phyloP scores from a whole-genome alignment of 108 stramenopile genomes.

The Epipyxis sp. region DNA sequence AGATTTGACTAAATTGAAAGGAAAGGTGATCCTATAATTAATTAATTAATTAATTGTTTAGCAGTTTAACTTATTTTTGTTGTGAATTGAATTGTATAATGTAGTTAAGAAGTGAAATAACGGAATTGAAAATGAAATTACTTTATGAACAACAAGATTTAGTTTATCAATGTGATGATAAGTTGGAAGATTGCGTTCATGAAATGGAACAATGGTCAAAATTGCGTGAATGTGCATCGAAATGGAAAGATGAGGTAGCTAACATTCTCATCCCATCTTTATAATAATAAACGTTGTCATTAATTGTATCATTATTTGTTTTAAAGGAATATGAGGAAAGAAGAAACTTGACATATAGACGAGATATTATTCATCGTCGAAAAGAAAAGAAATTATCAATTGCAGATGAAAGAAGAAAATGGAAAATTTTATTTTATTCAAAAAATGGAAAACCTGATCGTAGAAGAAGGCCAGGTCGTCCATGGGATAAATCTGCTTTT shows the following conservation, averaged over 20 bases:
- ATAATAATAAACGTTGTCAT: background rate
- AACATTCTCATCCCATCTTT: background rate
- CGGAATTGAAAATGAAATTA: background rate
- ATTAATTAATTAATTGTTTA: too few relatives aligned
- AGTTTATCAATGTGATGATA: background rate
- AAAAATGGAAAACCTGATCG: slow-evolving; percentile 21
- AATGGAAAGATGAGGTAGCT: background rate
- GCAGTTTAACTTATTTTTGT: too few relatives aligned
- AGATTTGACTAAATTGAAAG: background rate
- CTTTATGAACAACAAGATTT: background rate
- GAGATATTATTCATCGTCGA: background rate
- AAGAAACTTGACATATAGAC: background rate
- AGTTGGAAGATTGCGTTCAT: background rate
- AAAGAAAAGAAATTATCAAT: background rate
- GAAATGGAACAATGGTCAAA: slow-evolving; percentile 13
- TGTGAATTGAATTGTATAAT: background rate
- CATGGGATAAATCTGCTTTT: slow-evolving; percentile 20
- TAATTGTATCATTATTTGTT: background rate
- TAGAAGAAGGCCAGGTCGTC: background rate
- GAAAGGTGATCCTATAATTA: too few relatives aligned
- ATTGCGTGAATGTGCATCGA: background rate
- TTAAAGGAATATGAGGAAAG: slow-evolving; percentile 6
- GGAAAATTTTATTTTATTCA: slow-evolving; percentile 22
- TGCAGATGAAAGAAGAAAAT: slow-evolving; percentile 21
- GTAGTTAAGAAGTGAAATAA: background rate